Base-by-base conservation (phyloP, 2,329 filamentous ascomycete species). In the Exutisphaerella laricina region DNA sequence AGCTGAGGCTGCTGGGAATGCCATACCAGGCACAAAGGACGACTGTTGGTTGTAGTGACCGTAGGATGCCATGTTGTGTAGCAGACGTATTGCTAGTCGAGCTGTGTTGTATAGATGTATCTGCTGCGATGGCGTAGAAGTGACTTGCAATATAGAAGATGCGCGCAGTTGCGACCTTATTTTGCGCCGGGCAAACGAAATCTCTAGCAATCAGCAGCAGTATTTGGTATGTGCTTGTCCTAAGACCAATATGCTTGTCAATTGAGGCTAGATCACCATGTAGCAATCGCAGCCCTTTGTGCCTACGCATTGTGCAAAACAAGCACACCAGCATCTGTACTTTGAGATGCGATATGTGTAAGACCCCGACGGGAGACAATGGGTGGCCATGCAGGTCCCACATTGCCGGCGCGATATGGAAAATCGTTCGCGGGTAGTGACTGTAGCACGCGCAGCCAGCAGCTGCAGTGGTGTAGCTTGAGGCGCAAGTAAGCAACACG, bases 1-100 rank as follows among this genome's bases (percentile, higher is more conserved):
- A 16, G 22, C 25, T n/a, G 39, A 20, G 29, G 37, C 18, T 25
- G 39, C 14, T 14, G 35, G 46, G 29, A 16, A 14, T 13, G 33
- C 17, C 3, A 35, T 12, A 39, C 31, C 38, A 34, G 25, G 9
- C 14, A 30, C 18, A 17, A 30, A 31, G 20, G 18, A 5, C 21
- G 37, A 12, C 28, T 30, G 23, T 18, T 29, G 22, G n/a, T 23
- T 18, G 37, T 21, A 31, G 16, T 14, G 33, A 13, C 34, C 17
- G 23, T 22, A 34, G 22, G 21, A 29, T 6, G 23, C 23, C 23
- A 26, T 26, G 6, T 26, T 12, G n/a, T n/a, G n/a, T n/a, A n/a
- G n/a, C n/a, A 25, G 18, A 29, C 26, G 16, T 31, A 17, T 31
- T 35, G 17, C 13, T 35, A 6, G 4, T 17, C 17, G 2, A 1